A percentile compares a stretch with the other conserved stretches of the same genome.
These are phyloP conservation scores for Phytopythium delawarense DNA, from an alignment of 352 stramenopile genomes.

Conservation along the genomic window DNA sequence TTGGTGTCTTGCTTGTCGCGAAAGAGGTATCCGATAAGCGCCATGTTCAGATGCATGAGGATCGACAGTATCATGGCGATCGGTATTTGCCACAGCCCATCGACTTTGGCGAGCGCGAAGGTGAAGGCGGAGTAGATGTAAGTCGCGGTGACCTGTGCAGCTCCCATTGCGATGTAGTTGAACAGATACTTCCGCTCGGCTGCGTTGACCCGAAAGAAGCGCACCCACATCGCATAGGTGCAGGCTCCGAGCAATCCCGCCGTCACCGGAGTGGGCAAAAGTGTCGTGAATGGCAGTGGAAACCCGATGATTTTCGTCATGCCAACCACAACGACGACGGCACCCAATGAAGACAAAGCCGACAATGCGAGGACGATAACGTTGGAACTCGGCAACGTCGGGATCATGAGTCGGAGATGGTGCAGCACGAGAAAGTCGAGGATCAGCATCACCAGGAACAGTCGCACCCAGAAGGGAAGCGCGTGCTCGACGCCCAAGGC, in stretches of 20 bases:
- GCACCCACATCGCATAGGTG: too few species aligned
- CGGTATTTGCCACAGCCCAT: constrained; percentile 3
- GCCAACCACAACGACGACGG: constrained; percentile 12
- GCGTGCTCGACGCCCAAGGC: constrained; percentile 8
- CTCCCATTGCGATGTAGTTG: constrained; percentile 23
- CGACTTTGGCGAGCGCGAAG: constrained; percentile 15
- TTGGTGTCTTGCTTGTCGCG: constrained; percentile 19
- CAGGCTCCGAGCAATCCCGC: constrained; percentile 16
- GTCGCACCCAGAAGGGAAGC: constrained; percentile 22
- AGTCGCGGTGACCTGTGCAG: constrained; percentile 27
- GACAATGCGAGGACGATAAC: constrained; percentile 7
- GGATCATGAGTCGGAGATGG: constrained; percentile 5
- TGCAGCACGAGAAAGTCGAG: neutral
- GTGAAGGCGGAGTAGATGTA: constrained; percentile 22
- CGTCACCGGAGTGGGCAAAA: too few species aligned
- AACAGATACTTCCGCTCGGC: constrained; percentile 12
- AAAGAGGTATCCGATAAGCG: constrained; percentile 18
- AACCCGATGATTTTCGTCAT: too few species aligned
- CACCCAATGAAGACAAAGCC: constrained; percentile 12
- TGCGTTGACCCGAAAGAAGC: too few species aligned
- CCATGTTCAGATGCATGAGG: constrained; percentile 20
- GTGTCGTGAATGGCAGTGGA: too few species aligned
- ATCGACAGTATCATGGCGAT: constrained; percentile 15
- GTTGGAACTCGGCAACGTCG: constrained; percentile 10
- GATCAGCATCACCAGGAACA: constrained; percentile 7